Evolutionary conservation across 495 filamentous ascomycete genomes (phyloP).

Genomic region (Penicillium samsonianum): DNA sequence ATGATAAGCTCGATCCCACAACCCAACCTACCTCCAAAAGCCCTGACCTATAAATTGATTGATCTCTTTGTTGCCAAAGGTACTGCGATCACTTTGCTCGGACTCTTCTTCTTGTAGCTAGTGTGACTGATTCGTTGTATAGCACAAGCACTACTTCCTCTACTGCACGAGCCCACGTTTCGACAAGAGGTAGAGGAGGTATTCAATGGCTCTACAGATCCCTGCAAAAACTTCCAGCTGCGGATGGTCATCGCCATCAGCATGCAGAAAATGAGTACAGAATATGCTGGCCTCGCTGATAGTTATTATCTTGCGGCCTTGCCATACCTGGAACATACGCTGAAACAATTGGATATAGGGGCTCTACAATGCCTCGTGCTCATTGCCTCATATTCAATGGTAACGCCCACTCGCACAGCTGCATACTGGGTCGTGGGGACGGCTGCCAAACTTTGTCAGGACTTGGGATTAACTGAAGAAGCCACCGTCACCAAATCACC

Average conservation of each 20-base stretch:
- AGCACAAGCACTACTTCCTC: conserved; percentile 86
- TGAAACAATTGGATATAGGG: conserved; percentile 77
- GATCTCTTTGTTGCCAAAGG: conserved; percentile 81
- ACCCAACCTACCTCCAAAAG: conserved; percentile 62
- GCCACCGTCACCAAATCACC: conserved; percentile 68
- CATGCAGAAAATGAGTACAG: conserved; percentile 80
- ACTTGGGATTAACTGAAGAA: conserved; percentile 81
- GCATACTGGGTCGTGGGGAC: conserved; percentile 89
- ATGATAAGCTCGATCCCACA: conserved; percentile 76
- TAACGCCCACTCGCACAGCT: conserved; percentile 87
- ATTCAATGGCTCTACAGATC: conserved; percentile 70
- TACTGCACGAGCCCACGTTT: conserved; percentile 80
- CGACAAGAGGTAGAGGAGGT: conserved; percentile 75
- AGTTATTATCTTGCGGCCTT: conserved; percentile 89
- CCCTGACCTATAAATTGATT: conserved; percentile 69
- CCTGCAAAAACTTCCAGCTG: conserved; percentile 81
- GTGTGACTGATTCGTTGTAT: conserved; percentile 16
- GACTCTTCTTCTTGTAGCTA: background rate
- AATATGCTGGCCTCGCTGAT: conserved; percentile 83
- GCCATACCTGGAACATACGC: conserved; percentile 71
- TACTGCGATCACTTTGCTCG: conserved; percentile 36
- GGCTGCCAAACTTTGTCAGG: conserved; percentile 80
- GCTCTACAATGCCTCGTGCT: conserved; percentile 88
- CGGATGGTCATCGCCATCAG: conserved; percentile 90
- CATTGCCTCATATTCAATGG: conserved; percentile 86